Evolutionary conservation across 148 eudicot species (phyloP).

Genomic region (Heliamphora exappendiculata): DNA sequence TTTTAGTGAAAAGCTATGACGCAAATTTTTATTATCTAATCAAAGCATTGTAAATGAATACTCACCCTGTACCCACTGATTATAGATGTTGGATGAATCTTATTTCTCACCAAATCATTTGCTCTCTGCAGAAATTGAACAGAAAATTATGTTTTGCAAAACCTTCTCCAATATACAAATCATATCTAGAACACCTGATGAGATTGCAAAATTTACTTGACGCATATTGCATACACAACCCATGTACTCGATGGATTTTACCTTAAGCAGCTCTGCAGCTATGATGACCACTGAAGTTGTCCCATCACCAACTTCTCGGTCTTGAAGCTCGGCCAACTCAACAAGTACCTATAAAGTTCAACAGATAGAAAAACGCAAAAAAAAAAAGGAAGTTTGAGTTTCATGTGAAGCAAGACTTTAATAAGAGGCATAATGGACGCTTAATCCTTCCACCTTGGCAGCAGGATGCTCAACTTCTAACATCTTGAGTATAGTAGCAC

Average conservation of each 20-base stretch:
- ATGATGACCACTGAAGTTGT: conserved; percentile 95
- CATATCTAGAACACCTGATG: background rate
- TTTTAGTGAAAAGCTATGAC: background rate
- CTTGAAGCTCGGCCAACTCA: conserved; percentile 98
- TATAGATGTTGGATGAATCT: conserved; percentile 92
- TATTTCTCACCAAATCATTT: conserved; percentile 87
- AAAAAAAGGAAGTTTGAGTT: background rate
- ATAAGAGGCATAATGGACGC: background rate
- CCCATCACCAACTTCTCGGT: conserved; percentile 99
- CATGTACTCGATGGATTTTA: conserved; percentile 11
- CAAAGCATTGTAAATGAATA: background rate
- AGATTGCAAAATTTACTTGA: background rate
- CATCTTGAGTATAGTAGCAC: conserved; percentile 92
- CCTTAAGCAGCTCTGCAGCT: conserved; percentile 99
- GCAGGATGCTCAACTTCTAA: conserved; percentile 97
- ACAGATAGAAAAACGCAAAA: background rate
- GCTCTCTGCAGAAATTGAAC: conserved; percentile 55
- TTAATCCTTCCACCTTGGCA: conserved; percentile 55
- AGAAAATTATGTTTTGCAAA: background rate
- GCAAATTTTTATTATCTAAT: background rate
- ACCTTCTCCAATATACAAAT: background rate
- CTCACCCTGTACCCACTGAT: conserved; percentile 89
- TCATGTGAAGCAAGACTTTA: background rate
- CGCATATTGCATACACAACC: background rate
- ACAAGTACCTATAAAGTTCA: conserved; percentile 60